Conservation (phyloP, 768 basidiomycete species). For the Collybia sp. region DNA sequence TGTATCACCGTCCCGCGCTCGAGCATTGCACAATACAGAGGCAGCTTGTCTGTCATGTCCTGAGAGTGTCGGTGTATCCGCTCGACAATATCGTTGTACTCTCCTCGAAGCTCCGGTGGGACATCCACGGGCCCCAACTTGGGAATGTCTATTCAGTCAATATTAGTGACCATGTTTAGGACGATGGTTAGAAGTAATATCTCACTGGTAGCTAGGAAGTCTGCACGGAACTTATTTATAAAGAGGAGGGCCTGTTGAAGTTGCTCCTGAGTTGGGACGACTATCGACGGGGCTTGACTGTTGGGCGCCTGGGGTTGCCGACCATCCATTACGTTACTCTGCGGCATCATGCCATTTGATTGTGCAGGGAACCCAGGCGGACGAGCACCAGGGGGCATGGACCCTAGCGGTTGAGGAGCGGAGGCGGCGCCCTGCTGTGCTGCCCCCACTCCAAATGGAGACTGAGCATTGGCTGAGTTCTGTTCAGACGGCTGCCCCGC, state of each 20-base stretch:
- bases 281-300: background rate
- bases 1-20: conserved; percentile 44
- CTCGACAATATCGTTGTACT: conserved; percentile 49
- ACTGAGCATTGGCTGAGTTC: conserved; percentile 1
- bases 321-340: background rate
- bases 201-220: conserved; percentile 26
- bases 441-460: conserved; percentile 1
- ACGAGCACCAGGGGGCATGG: conserved; percentile 1
- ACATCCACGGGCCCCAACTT: conserved; percentile 32
- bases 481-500: conserved; percentile 12
- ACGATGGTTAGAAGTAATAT: conserved; percentile 2
- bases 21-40: conserved; percentile 38
- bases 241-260: conserved; percentile 19
- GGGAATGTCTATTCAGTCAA: conserved; percentile 24
- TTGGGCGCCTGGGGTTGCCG: background rate
- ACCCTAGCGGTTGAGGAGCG: background rate
- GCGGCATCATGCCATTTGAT: conserved; percentile 13
- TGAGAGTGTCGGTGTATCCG: conserved; percentile 35
- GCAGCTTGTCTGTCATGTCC: conserved; percentile 50
- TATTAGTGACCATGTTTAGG: background rate
- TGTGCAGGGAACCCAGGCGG: conserved; percentile 4
- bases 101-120: conserved; percentile 47
- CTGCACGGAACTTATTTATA: conserved; percentile 26
- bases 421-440: background rate
- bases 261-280: conserved; percentile 24